A percentile compares a stretch with the other conserved stretches of the same genome.
phyloP scores from a whole-genome alignment of 345 rosid genomes.

The Lumnitzera racemosa region DNA sequence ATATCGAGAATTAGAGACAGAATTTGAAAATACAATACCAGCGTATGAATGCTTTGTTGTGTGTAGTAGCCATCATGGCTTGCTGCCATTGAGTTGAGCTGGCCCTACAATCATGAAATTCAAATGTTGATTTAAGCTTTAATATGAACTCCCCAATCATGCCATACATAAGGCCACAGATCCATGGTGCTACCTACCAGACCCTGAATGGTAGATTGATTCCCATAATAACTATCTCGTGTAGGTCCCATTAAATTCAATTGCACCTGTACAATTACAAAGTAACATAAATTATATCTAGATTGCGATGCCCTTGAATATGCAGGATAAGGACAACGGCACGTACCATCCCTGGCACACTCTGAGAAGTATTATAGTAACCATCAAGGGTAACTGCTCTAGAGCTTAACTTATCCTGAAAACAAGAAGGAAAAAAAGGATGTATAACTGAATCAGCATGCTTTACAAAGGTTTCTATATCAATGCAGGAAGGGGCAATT shows the following conservation, averaged over 20 bases:
- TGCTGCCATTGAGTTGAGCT: constrained; percentile 47
- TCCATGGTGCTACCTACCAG: constrained; percentile 28
- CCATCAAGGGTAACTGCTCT: constrained; percentile 38
- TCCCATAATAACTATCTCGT: constrained; percentile 46
- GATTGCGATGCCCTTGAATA: not conserved
- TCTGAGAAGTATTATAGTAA: constrained; percentile 37
- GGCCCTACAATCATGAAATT: constrained; percentile 29
- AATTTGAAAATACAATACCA: constrained; percentile 21
- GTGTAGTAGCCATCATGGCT: constrained; percentile 45
- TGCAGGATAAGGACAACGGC: constrained; percentile 1
- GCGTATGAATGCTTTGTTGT: constrained; percentile 47
- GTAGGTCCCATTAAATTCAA: constrained; percentile 56
- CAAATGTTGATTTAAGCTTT: not conserved
- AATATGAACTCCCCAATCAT: not conserved
- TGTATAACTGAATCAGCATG: not conserved
- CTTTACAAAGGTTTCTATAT: not conserved
- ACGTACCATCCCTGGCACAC: constrained; percentile 42
- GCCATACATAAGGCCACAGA: not conserved
- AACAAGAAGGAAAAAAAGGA: not conserved
- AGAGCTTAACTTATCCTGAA: constrained; percentile 38
- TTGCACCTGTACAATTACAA: constrained; percentile 33
- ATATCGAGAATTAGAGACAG: too few relatives aligned
- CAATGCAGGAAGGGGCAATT: too few relatives aligned
- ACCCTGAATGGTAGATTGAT: constrained; percentile 46
- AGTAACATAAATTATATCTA: not conserved